These are phyloP conservation scores for Pseudocercospora fijiensis DNA, from an alignment of 2,329 filamentous ascomycete species.

Conservation along the genomic window DNA sequence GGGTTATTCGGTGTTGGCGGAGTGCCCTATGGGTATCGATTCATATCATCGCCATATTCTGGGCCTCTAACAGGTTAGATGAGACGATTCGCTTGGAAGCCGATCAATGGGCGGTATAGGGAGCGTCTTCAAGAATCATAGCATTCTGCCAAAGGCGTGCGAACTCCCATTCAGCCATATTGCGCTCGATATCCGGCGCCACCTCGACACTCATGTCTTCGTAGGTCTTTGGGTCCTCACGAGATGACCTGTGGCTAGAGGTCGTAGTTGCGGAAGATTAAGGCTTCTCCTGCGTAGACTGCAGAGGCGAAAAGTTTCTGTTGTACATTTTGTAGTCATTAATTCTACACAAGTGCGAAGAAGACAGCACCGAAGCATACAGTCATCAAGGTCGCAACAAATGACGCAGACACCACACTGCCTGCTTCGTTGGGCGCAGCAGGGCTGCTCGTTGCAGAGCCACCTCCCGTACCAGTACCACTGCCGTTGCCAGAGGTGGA, in stretches of 20 bases:
- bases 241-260: too few relatives aligned
- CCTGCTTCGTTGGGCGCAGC: background rate
- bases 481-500: background rate
- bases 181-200: conserved; percentile 13
- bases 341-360: background rate
- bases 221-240: conserved; percentile 10
- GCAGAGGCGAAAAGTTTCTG: background rate
- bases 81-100: conserved; percentile 7
- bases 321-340: background rate
- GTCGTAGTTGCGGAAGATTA: too few relatives aligned
- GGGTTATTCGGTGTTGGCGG: background rate
- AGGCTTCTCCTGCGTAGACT: too few relatives aligned
- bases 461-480: background rate
- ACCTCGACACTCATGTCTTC: conserved; percentile 13
- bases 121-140: conserved; percentile 6
- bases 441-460: background rate
- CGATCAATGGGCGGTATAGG: conserved; percentile 3
- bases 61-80: conserved; percentile 8
- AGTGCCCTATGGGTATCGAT: background rate
- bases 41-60: conserved; percentile 9
- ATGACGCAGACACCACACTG: background rate
- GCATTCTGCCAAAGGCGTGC: conserved; percentile 15
- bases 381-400: background rate
- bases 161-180: conserved; percentile 16
- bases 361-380: background rate